Evolutionary conservation across 345 rosid genomes (phyloP).

Genomic region (Erysimum cheiranthoides): DNA sequence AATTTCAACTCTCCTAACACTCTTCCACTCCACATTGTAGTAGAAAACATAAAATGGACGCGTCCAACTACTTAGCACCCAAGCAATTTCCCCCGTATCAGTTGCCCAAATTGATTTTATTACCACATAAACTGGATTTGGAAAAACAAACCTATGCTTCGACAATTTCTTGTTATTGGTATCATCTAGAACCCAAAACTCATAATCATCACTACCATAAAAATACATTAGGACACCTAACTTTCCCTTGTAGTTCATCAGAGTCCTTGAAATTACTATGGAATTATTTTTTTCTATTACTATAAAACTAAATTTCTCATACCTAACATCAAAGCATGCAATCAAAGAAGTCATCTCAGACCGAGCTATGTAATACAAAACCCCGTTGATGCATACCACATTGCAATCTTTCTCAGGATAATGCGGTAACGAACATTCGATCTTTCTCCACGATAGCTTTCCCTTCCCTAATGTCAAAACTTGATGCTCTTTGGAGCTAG

Average conservation of each 20-base stretch:
- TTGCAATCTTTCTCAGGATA: accelerated
- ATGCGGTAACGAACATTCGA: background rate
- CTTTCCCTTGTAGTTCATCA: conserved; percentile 23
- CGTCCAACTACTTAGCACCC: background rate
- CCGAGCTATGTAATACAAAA: conserved; percentile 8
- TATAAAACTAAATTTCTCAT: conserved; percentile 1
- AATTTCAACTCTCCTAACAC: conserved; percentile 1
- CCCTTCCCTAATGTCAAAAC: conserved; percentile 10
- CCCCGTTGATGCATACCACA: conserved; percentile 27
- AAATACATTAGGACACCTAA: background rate
- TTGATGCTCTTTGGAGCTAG: background rate
- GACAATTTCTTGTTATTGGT: background rate
- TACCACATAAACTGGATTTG: accelerated
- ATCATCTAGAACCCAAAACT: conserved; percentile 20
- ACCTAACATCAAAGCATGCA: conserved; percentile 16
- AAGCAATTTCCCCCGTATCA: conserved; percentile 13
- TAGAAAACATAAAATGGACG: background rate
- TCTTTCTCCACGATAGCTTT: background rate
- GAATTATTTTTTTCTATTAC: background rate
- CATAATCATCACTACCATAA: background rate
- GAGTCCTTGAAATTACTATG: no score
- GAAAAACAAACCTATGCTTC: background rate
- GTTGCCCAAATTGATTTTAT: background rate
- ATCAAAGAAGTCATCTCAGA: no score
- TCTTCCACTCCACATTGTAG: background rate